These are phyloP conservation scores for Haematococcus sp. DNA, from an alignment of 139 green algal genomes.

Conservation along the genomic window DNA sequence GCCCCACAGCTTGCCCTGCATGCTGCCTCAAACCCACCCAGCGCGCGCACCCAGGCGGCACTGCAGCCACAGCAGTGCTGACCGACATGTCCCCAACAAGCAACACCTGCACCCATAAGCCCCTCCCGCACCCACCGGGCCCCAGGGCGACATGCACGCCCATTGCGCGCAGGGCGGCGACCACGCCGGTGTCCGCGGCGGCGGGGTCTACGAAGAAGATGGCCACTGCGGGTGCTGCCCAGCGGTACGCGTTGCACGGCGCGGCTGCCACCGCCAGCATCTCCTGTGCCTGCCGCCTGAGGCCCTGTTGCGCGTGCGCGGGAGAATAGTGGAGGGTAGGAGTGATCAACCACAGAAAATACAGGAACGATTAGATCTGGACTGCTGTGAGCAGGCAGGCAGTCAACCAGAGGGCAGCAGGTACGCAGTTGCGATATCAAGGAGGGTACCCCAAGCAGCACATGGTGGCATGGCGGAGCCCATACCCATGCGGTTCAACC, in stretches of 20 bases:
- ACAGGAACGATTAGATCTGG: too few species aligned
- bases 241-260: conserved; percentile 33
- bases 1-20: too few species aligned
- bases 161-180: conserved; percentile 22
- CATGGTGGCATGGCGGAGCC: conserved; percentile 1
- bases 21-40: too few species aligned
- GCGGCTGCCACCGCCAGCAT: conserved; percentile 37
- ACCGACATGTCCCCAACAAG: not conserved
- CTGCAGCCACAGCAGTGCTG: not conserved
- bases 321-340: too few species aligned
- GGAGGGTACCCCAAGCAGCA: not conserved
- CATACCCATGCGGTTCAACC: too few species aligned
- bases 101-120: too few species aligned
- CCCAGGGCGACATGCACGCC: conserved; percentile 38
- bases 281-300: conserved; percentile 48
- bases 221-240: conserved; percentile 37
- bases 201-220: conserved; percentile 30
- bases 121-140: not conserved
- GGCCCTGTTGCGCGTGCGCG: too few species aligned
- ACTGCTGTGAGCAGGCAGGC: too few species aligned
- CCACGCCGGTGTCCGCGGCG: conserved; percentile 22
- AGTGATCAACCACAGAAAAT: not conserved
- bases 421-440: too few species aligned
- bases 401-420: too few species aligned
- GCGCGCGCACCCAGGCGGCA: not conserved